Evolutionary conservation across 805 yeast species (phyloP).

Genomic region (Candida ovalis): DNA sequence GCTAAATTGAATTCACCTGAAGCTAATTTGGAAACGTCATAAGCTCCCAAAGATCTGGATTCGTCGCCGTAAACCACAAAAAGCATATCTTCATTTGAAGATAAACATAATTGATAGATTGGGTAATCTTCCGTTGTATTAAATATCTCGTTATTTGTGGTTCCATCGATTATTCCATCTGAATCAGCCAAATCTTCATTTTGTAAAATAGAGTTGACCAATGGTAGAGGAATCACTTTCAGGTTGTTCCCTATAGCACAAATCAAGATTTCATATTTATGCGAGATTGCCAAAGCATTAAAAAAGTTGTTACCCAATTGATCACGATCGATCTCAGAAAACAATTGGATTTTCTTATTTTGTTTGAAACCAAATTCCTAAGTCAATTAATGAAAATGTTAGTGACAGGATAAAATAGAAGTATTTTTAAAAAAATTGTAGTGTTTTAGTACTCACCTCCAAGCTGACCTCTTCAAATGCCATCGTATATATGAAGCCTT

Average conservation of each 20-base stretch:
- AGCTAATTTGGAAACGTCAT: background rate
- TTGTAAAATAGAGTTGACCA: constrained; percentile 8
- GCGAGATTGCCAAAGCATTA: constrained; percentile 21
- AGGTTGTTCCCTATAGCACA: constrained; percentile 17
- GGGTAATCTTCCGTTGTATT: background rate
- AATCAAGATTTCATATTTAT: constrained; percentile 15
- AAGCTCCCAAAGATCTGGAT: constrained; percentile 2
- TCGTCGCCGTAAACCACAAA: constrained; percentile 11
- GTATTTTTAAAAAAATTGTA: background rate
- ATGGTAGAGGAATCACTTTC: constrained; percentile 15
- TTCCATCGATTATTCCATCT: constrained; percentile 1
- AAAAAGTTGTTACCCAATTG: constrained; percentile 7
- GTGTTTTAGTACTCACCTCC: background rate
- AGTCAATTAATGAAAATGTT: background rate
- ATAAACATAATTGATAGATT: constrained; percentile 20
- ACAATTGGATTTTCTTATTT: constrained; percentile 24
- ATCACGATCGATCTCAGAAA: constrained; percentile 7
- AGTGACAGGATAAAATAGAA: too few species aligned
- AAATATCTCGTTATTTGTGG: background rate
- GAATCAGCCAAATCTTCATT: constrained; percentile 9
- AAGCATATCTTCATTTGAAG: constrained; percentile 18
- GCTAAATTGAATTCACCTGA: background rate
- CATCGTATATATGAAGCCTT: too few species aligned
- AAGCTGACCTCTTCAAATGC: background rate
- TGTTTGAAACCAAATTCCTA: constrained; percentile 31